These are phyloP conservation scores for Rutstroemia sp. DNA, from an alignment of 2,329 filamentous ascomycete genomes.

Conservation along the genomic window DNA sequence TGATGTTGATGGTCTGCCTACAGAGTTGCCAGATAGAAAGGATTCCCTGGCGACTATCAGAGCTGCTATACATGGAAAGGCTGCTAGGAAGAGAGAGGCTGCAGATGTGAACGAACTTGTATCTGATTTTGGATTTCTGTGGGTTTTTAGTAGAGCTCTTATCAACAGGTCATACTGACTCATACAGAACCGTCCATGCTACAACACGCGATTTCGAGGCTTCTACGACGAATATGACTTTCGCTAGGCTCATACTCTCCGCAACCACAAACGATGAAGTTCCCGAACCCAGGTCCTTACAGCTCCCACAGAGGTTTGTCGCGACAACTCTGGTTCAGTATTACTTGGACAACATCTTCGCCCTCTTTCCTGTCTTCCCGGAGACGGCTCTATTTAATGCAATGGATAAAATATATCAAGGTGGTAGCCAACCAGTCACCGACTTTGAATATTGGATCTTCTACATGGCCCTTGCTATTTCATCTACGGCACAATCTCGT, in stretches of 20 bases:
- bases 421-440: conserved; percentile 50
- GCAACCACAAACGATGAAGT: conserved; percentile 69
- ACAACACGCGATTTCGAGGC: conserved; percentile 91
- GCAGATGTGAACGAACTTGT: conserved; percentile 87
- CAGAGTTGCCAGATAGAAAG: conserved; percentile 47
- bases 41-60: conserved; percentile 56
- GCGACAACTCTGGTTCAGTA: conserved; percentile 68
- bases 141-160: conserved; percentile 28
- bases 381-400: conserved; percentile 72
- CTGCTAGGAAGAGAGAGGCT: conserved; percentile 61
- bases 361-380: conserved; percentile 74
- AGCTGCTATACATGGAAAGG: conserved; percentile 57
- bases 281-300: conserved; percentile 50
- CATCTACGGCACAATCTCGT: conserved; percentile 66
- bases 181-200: conserved; percentile 75
- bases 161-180: not conserved
- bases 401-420: conserved; percentile 74
- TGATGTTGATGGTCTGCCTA: conserved; percentile 43
- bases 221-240: conserved; percentile 82
- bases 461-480: conserved; percentile 83
- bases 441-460: conserved; percentile 78
- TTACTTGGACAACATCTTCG: conserved; percentile 77
- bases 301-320: conserved; percentile 64
- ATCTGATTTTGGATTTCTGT: conserved; percentile 90
- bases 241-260: conserved; percentile 81